A percentile compares a stretch with the other conserved stretches of the same genome.
phyloP scores from a whole-genome alignment of 2,329 filamentous ascomycete genomes.

The Phaeosphaeriaceae sp. region DNA sequence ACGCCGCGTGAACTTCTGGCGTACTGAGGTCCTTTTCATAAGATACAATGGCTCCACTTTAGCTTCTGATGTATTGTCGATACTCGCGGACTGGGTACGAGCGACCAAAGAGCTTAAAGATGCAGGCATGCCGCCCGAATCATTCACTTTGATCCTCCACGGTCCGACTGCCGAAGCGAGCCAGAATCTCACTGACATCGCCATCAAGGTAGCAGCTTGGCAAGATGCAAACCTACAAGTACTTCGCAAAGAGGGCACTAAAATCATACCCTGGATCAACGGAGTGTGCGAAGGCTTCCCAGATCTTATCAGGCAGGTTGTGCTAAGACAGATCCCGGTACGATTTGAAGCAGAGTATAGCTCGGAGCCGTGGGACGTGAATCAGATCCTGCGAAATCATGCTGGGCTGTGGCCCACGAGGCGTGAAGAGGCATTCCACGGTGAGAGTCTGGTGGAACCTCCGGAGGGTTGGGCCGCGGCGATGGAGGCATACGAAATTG shows the following conservation, averaged over 20 bases:
- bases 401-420: neutral
- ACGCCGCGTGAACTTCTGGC: conserved; percentile 7
- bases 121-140: no score
- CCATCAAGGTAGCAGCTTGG: neutral
- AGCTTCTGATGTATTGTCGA: no score
- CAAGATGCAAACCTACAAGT: neutral
- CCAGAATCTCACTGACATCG: neutral
- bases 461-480: neutral
- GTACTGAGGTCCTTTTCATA: no score
- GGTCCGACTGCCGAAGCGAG: neutral
- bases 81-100: no score
- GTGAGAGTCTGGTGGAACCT: neutral
- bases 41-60: no score
- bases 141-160: no score
- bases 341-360: neutral
- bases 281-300: neutral
- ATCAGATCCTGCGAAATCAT: neutral
- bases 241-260: neutral
- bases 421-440: neutral
- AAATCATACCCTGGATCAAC: neutral
- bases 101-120: no score
- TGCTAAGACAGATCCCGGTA: neutral
- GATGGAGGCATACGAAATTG: neutral
- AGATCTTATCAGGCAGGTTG: neutral
- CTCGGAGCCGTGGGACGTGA: neutral